phyloP scores from a whole-genome alignment of 257 asterid genomes.

The Pogostemon cablin region DNA sequence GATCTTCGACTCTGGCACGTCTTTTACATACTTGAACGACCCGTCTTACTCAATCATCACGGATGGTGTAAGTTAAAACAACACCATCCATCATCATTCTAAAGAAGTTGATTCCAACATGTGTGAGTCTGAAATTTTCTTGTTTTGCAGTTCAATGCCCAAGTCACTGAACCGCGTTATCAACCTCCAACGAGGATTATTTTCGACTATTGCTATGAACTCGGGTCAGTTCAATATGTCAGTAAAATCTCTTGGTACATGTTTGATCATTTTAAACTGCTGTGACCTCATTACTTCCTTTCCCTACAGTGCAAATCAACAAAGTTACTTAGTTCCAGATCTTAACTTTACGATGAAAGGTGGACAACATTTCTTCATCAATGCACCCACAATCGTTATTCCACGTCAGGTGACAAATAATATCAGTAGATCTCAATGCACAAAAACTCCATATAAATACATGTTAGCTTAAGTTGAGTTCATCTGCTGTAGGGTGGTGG shows the following conservation, averaged over 20 bases:
- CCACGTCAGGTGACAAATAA: slow-evolving; percentile 49
- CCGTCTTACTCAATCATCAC: slow-evolving; percentile 73
- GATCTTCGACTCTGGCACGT: slow-evolving; percentile 93
- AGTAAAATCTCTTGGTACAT: background rate
- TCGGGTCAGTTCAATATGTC: slow-evolving; percentile 49
- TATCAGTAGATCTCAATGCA: background rate
- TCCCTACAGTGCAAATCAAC: slow-evolving; percentile 61
- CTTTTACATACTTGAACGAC: slow-evolving; percentile 81
- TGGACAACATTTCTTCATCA: slow-evolving; percentile 54
- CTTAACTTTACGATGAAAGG: slow-evolving; percentile 87
- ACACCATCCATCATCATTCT: background rate
- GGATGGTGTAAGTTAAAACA: slow-evolving; percentile 55
- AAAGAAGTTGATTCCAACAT: background rate
- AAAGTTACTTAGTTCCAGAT: slow-evolving; percentile 45
- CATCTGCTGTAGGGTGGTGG: slow-evolving; percentile 54
- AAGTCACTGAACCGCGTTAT: slow-evolving; percentile 51
- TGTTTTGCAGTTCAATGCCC: slow-evolving; percentile 2
- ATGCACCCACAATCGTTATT: slow-evolving; percentile 53
- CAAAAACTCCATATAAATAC: slow-evolving; percentile 9
- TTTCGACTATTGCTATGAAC: slow-evolving; percentile 77
- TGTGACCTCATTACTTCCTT: slow-evolving; percentile 29
- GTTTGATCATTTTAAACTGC: slow-evolving; percentile 13
- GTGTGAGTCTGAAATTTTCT: background rate
- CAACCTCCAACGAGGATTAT: slow-evolving; percentile 50
- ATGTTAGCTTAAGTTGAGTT: slow-evolving; percentile 35